A percentile compares a stretch with the other conserved stretches of the same genome.
These are phyloP conservation scores for Penicillium salamii DNA, from an alignment of 495 filamentous ascomycete species.

Conservation along the genomic window DNA sequence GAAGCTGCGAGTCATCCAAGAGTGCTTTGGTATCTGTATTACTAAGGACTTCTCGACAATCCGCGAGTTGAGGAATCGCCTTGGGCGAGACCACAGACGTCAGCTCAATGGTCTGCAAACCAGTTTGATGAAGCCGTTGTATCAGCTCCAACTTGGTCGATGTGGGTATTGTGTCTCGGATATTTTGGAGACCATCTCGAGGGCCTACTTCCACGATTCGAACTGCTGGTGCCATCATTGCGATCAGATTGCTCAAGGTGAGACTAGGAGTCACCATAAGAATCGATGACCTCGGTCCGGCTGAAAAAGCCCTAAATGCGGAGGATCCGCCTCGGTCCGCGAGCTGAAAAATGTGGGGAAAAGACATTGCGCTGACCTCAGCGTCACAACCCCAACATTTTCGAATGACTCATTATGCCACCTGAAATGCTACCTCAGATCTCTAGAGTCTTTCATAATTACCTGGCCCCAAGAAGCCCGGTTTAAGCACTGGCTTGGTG, in stretches of 20 bases:
- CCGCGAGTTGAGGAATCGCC: constrained; percentile 41
- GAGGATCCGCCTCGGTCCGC: too few relatives aligned
- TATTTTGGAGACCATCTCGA: constrained; percentile 47
- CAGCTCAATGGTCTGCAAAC: constrained; percentile 38
- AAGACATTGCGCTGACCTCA: too few relatives aligned
- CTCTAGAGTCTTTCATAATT: too few relatives aligned
- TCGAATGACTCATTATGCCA: too few relatives aligned
- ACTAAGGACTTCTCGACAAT: constrained; percentile 33
- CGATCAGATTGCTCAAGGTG: too few relatives aligned
- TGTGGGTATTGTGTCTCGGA: constrained; percentile 32
- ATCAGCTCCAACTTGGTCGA: constrained; percentile 40
- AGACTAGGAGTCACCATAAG: too few relatives aligned
- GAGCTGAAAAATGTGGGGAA: too few relatives aligned
- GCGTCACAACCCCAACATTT: too few relatives aligned
- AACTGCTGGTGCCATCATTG: constrained; percentile 14
- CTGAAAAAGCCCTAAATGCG: neutral
- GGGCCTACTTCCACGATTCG: constrained; percentile 48
- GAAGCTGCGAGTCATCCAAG: constrained; percentile 6
- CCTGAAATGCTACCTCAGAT: too few relatives aligned
- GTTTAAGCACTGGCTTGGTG: too few relatives aligned
- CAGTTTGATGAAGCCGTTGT: constrained; percentile 23
- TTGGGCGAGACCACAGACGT: constrained; percentile 45
- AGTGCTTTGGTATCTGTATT: constrained; percentile 5
- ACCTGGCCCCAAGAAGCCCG: too few relatives aligned
- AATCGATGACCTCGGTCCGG: neutral